Base-by-base conservation (phyloP, 345 rosid genomes). In the Syzygium grande region DNA sequence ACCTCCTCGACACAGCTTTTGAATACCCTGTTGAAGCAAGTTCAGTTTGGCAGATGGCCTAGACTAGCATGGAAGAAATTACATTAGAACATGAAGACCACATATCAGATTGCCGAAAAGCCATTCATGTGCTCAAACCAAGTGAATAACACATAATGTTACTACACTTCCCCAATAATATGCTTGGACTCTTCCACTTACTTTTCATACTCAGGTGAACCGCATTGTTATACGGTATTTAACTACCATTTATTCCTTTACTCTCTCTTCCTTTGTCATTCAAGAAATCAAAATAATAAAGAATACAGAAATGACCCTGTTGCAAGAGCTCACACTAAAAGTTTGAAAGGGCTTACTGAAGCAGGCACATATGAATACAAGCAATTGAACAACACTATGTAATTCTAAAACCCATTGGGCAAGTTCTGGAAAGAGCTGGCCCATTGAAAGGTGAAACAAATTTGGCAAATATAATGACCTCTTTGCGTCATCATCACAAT, bases 1-100 rank as follows among this genome's bases (percentile, higher is more conserved):
- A 95, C 89, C 25, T 88, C 94, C 92, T 95, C 99, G 25, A 89
- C 98, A 23, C 90, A 93, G 85, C 89, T 83, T 88, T 98, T 98
- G 93, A 98, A 98, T 58, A 92, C 91, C 90, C 99, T 96, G 93
- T 89, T 86, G 19, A 23, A 53, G 43, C 85, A 86, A 88, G 85
- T 55, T 25, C 85, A 80, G 21, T 19, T 83, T 46, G 25, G 49
- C 55, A 43, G 23, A 84, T 84, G 38, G 43, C 86, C 43, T 30
- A 54, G 27, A 52, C 61, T 29, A 29, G 43, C 38, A n/a, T 84
- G 11, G 34, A 84, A 84, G 86, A n/a, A 54, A 51, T 29, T n/a
- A 22, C 56, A n/a, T 84, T 9, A 73, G 27, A 73, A 73, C 49
- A 73, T 34, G 83, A 38, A 73, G 38, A 38, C 83, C 83, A 38